Base-by-base conservation (phyloP, 305 asterid species). In the Rubia balearica region DNA sequence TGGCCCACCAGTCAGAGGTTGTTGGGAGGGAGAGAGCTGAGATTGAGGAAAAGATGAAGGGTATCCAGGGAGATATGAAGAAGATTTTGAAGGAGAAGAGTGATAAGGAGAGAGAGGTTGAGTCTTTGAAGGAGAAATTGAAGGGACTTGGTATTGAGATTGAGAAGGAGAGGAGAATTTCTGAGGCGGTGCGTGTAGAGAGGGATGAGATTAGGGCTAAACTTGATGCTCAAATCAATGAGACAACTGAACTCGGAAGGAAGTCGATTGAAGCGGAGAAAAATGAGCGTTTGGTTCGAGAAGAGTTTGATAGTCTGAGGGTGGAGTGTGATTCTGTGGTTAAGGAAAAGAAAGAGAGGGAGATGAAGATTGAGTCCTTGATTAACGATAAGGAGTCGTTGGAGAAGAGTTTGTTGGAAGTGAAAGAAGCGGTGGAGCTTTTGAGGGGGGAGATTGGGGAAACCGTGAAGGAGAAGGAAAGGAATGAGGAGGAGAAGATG, bases 61-160 rank as follows among this genome's bases (percentile, higher is more conserved):
- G 82, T 40, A 76, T 85, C 65, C 87, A 86, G 80, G 69, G 73
- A 21, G 86, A 85, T 40, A 76, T 78, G 70, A 21, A 42, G 11
- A 85, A 71, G 48, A 46, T 79, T 56, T 48, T 77, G 81, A 70
- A 61, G 19, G 82, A 69, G 53, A 75, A 51, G 77, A 66, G 30
- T 8, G 85, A 73, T 11, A 84, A 77, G 17, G 89, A 86, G 75
- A 24, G 63, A 7, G 86, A 81, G 81, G 81, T 87, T 69, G 75
- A 45, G 71, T 30, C 48, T 24, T 72, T 89, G 84, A 81, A 42
- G 68, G 71, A 30, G 69, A 79, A 74, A 36, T 7, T 91, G 80
- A 78, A 72, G 65, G 84, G 51, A 71, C 72, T 68, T 61, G 82
- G 45, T 64, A 71, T 67, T 63, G 71, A 16, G 65, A 69, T 91